Evolutionary conservation across 352 stramenopile genomes (phyloP).

Genomic region (Phytophthora melonis): DNA sequence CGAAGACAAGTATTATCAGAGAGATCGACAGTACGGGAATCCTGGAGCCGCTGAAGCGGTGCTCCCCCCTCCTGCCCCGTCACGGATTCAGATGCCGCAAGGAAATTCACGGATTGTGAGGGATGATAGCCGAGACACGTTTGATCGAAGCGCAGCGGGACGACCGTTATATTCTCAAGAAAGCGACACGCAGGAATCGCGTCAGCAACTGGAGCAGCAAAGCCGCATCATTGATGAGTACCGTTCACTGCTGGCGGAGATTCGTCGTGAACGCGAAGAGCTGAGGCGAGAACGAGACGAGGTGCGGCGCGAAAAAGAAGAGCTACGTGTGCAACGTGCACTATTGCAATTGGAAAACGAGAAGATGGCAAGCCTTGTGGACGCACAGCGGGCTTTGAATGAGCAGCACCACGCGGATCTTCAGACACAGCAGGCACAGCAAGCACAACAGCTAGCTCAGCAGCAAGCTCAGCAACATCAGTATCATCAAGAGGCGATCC

Average conservation of each 20-base stretch:
- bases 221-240: slow-evolving; percentile 69
- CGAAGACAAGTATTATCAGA: slow-evolving; percentile 34
- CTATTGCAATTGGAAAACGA: slow-evolving; percentile 83
- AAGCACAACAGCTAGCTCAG: slow-evolving; percentile 30
- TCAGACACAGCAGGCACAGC: slow-evolving; percentile 42
- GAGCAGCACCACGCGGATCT: slow-evolving; percentile 67
- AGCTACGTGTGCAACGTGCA: slow-evolving; percentile 72
- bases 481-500: slow-evolving; percentile 32
- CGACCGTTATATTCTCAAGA: slow-evolving; percentile 20
- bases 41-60: slow-evolving; percentile 8
- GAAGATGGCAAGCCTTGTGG: slow-evolving; percentile 69
- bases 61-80: slow-evolving; percentile 37
- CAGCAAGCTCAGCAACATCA: slow-evolving; percentile 26
- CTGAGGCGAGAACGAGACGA: slow-evolving; percentile 77
- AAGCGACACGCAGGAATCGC: slow-evolving; percentile 24
- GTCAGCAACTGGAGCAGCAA: slow-evolving; percentile 36
- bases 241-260: slow-evolving; percentile 66
- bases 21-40: slow-evolving; percentile 24
- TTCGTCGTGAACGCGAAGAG: slow-evolving; percentile 78
- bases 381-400: slow-evolving; percentile 64
- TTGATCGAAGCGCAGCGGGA: slow-evolving; percentile 17
- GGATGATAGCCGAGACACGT: slow-evolving; percentile 19
- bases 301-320: slow-evolving; percentile 71
- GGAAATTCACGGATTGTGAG: slow-evolving; percentile 15
- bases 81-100: slow-evolving; percentile 25